phyloP scores from a whole-genome alignment of 192 early-diverging fungal genomes.

The Phlyctochytrium arcticum region DNA sequence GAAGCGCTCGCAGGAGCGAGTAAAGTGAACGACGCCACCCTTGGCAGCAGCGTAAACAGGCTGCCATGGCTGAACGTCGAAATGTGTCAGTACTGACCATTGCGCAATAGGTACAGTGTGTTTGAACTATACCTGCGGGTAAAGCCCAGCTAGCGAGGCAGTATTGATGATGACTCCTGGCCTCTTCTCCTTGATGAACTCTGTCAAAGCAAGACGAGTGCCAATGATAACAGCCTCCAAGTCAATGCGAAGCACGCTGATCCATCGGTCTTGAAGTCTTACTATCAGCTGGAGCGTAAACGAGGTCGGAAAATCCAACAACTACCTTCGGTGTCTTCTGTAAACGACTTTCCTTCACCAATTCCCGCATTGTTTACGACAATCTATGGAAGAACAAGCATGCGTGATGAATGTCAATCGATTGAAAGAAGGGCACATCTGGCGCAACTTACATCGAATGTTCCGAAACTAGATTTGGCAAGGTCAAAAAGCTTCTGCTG shows the following conservation, averaged over 20 bases:
- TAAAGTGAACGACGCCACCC: conserved; percentile 49
- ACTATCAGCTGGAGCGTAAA: too few species aligned
- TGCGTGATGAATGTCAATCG: neutral
- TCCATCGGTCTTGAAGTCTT: conserved; percentile 39
- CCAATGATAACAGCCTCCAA: conserved; percentile 69
- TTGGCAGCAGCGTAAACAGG: conserved; percentile 77
- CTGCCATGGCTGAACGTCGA: conserved; percentile 24
- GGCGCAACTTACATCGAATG: conserved; percentile 29
- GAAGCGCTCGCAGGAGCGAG: conserved; percentile 6
- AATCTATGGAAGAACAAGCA: conserved; percentile 27
- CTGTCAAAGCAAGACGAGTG: conserved; percentile 64
- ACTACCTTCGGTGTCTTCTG: neutral
- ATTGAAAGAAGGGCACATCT: neutral
- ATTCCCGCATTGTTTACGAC: conserved; percentile 48
- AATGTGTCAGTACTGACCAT: neutral
- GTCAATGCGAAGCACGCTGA: conserved; percentile 69
- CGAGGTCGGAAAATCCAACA: too few species aligned
- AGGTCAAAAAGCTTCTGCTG: conserved; percentile 58
- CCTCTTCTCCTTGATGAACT: conserved; percentile 43
- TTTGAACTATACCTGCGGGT: conserved; percentile 24
- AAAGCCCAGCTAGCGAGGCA: conserved; percentile 66
- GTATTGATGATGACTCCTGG: conserved; percentile 73
- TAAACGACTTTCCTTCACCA: conserved; percentile 17
- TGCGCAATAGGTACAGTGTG: neutral
- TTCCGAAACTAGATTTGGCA: conserved; percentile 55